phyloP scores from a whole-genome alignment of 768 basidiomycete genomes.

The Termitomyces sp. region DNA sequence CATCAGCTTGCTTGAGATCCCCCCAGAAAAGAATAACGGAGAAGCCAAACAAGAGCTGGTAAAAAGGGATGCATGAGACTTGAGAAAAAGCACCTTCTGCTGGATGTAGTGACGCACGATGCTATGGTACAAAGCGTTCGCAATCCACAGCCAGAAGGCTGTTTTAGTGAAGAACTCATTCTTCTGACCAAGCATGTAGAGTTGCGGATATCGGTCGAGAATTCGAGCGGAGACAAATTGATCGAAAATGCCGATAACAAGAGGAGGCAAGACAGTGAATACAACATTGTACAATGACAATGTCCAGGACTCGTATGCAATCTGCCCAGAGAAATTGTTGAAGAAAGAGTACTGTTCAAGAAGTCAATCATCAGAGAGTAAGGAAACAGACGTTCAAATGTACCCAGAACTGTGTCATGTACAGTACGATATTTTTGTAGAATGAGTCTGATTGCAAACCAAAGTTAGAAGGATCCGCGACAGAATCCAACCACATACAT shows the following conservation, averaged over 20 bases:
- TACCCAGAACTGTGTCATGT: constrained; percentile 99
- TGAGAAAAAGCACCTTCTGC: constrained; percentile 3
- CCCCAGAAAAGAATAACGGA: constrained; percentile 92
- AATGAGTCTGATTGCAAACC: constrained; percentile 72
- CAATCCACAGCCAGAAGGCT: constrained; percentile 91
- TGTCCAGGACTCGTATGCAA: constrained; percentile 98
- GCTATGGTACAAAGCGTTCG: constrained; percentile 88
- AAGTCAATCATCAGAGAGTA: neutral
- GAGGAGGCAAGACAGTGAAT: constrained; percentile 93
- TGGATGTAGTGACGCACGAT: constrained; percentile 48
- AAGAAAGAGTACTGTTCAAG: constrained; percentile 88
- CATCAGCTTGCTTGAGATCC: constrained; percentile 77
- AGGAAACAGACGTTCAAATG: constrained; percentile 12
- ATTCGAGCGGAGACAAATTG: constrained; percentile 98
- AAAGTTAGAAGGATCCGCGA: constrained; percentile 7
- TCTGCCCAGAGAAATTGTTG: constrained; percentile 99
- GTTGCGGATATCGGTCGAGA: constrained; percentile 94
- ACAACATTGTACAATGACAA: constrained; percentile 95
- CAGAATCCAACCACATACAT: constrained; percentile 54
- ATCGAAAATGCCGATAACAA: constrained; percentile 97
- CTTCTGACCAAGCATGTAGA: constrained; percentile 91
- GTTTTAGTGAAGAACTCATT: constrained; percentile 92
- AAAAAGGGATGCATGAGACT: neutral
- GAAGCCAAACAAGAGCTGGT: constrained; percentile 82
- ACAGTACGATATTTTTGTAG: constrained; percentile 98